A percentile compares a stretch with the other conserved stretches of the same genome.
Conservation (phyloP, 768 basidiomycete genomes). For the Suillus variegatus region DNA sequence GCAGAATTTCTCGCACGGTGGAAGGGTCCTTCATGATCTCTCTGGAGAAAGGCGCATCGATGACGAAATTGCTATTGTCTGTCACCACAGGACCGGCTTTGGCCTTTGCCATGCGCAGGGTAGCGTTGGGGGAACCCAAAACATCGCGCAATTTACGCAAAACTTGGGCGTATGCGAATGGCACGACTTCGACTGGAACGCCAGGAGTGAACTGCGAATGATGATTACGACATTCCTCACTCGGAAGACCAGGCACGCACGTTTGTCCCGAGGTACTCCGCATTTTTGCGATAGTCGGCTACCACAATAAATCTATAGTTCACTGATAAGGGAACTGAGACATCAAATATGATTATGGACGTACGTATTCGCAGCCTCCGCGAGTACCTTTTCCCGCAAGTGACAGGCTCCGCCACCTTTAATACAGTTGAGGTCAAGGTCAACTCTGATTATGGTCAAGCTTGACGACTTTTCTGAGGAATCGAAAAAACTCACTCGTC, state of each 20-base stretch:
- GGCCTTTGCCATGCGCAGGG: conserved; percentile 90
- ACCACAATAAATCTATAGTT: conserved; percentile 76
- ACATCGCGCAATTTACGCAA: conserved; percentile 64
- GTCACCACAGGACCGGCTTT: conserved; percentile 96
- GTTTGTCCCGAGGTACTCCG: conserved; percentile 74
- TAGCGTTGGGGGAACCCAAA: conserved; percentile 67
- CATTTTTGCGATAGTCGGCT: conserved; percentile 96
- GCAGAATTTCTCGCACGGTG: conserved; percentile 41
- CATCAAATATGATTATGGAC: conserved; percentile 14
- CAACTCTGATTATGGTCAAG: conserved; percentile 58
- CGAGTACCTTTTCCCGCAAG: conserved; percentile 94
- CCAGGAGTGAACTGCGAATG: conserved; percentile 72
- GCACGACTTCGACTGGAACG: conserved; percentile 95
- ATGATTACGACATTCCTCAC: conserved; percentile 2
- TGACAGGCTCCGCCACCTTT: conserved; percentile 98
- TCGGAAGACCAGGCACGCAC: conserved; percentile 47
- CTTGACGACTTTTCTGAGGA: neutral
- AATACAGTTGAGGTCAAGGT: conserved; percentile 84
- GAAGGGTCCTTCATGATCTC: conserved; percentile 68
- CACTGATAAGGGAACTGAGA: conserved; percentile 1
- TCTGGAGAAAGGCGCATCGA: conserved; percentile 88
- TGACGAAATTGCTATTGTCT: conserved; percentile 97
- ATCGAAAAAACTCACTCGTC: conserved; percentile 70
- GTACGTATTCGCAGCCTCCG: conserved; percentile 89
- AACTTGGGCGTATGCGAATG: conserved; percentile 92